These are phyloP conservation scores for Rehmannia glutinosa DNA, from an alignment of 257 asterid genomes.

Conservation along the genomic window DNA sequence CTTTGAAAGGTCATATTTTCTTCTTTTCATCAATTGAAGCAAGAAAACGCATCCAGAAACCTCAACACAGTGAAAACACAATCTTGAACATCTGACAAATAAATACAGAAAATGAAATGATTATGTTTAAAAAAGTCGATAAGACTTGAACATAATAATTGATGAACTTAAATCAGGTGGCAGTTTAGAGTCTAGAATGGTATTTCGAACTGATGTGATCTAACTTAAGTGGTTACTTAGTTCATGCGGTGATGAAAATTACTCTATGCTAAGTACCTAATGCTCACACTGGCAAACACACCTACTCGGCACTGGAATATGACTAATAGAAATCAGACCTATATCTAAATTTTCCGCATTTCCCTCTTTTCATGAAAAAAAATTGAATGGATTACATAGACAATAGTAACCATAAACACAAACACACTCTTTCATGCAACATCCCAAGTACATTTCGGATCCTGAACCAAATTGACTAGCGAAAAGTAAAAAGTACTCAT, in stretches of 20 bases:
- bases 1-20: constrained; percentile 6
- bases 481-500: not conserved
- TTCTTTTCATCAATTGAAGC: constrained; percentile 9
- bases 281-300: not conserved
- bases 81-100: not conserved
- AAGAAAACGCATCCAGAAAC: constrained; percentile 7
- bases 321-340: constrained; percentile 1
- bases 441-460: too few relatives aligned
- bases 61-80: not conserved
- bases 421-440: not conserved
- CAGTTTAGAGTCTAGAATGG: not conserved
- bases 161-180: not conserved
- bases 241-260: too few relatives aligned
- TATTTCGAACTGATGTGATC: not conserved
- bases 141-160: not conserved
- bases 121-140: not conserved
- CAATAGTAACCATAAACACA: not conserved
- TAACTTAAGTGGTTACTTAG: not conserved
- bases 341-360: not conserved
- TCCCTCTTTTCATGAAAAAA: not conserved
- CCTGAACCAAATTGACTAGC: too few relatives aligned
- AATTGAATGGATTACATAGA: not conserved
- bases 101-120: not conserved
- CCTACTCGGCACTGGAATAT: too few relatives aligned
- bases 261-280: too few relatives aligned